A percentile compares a stretch with the other conserved stretches of the same genome.
Conservation (phyloP, 2,329 filamentous ascomycete species). For the Colletotrichum sidae region DNA sequence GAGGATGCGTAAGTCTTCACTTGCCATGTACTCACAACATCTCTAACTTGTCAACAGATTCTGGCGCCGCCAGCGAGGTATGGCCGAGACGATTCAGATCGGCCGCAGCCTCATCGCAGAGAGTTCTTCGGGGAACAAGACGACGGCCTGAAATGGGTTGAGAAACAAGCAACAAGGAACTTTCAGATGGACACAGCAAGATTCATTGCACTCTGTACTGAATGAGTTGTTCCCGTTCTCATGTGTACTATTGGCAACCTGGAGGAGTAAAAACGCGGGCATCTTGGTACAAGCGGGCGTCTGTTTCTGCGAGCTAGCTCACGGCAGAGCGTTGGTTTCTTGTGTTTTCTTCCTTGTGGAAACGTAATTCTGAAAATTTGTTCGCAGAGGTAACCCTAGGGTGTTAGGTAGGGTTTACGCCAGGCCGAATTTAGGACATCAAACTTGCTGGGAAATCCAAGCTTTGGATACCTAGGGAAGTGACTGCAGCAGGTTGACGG, state of each 20-base stretch:
- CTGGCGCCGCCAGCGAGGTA: conserved; percentile 70
- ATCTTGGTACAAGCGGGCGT: conserved; percentile 6
- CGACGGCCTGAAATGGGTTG: conserved; percentile 13
- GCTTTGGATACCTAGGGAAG: too few species aligned
- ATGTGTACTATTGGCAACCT: conserved; percentile 12
- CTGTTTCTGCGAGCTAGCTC: background rate
- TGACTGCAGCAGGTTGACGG: too few species aligned
- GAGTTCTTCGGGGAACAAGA: conserved; percentile 33
- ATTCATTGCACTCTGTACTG: conserved; percentile 6
- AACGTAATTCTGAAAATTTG: too few species aligned
- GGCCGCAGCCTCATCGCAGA: conserved; percentile 64
- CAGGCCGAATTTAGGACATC: too few species aligned
- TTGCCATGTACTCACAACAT: background rate
- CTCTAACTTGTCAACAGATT: conserved; percentile 56
- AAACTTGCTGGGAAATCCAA: too few species aligned
- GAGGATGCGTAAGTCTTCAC: conserved; percentile 61
- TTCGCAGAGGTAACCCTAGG: too few species aligned
- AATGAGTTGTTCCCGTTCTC: conserved; percentile 2
- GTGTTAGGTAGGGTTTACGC: too few species aligned
- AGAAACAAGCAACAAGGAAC: background rate
- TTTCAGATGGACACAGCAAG: background rate
- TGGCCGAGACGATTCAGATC: conserved; percentile 67
- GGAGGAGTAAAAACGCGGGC: background rate
- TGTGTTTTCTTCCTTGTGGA: too few species aligned
- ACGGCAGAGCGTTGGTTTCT: too few species aligned